phyloP scores from a whole-genome alignment of 331 rosid genomes.

The Erythrophleum ivorense region DNA sequence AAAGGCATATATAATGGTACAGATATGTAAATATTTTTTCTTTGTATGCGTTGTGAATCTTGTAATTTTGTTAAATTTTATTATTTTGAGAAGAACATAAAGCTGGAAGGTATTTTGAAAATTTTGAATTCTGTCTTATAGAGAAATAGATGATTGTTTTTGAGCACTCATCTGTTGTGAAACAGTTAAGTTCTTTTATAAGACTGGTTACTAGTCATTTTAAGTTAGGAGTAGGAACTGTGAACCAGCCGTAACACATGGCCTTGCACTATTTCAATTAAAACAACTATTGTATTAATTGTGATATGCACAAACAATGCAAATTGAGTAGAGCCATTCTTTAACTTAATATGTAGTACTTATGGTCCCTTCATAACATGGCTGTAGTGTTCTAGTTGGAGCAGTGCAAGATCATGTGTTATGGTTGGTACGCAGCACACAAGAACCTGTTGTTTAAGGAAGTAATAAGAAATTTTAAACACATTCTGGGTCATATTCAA shows the following conservation, averaged over 20 bases:
- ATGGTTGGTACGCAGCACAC: not conserved
- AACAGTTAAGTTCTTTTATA: not conserved
- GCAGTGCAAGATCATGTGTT: not conserved
- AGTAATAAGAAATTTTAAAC: not conserved
- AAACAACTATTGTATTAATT: not conserved
- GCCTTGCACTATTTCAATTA: not conserved
- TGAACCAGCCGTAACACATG: not conserved
- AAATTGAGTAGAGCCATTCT: not conserved
- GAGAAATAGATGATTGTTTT: not conserved
- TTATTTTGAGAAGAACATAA: constrained; percentile 15
- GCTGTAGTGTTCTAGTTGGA: not conserved
- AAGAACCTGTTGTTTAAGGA: not conserved
- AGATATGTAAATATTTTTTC: not conserved
- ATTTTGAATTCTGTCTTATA: not conserved
- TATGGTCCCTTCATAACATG: not conserved
- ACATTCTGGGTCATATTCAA: too few relatives aligned
- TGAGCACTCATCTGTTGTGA: not conserved
- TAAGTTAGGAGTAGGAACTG: not conserved
- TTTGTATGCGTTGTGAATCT: constrained; percentile 3
- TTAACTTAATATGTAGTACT: not conserved
- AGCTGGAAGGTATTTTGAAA: not conserved
- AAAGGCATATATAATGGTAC: not conserved
- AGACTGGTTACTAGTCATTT: constrained; percentile 2
- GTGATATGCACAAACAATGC: not conserved
- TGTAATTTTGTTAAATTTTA: not conserved